phyloP scores from a whole-genome alignment of 768 basidiomycete genomes.

The Dictyophora rubrovolvata region DNA sequence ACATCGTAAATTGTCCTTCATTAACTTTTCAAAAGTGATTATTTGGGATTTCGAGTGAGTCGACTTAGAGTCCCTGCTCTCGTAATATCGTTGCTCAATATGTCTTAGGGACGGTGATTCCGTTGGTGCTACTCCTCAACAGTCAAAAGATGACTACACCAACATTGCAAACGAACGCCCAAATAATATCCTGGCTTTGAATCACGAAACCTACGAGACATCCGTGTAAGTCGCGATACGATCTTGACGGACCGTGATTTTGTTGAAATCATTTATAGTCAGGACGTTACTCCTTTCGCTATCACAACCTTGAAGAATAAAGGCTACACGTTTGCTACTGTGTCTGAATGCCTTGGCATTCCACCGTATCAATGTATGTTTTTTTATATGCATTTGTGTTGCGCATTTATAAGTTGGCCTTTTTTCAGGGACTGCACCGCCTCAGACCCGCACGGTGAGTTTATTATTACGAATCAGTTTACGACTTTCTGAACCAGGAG shows the following conservation, averaged over 20 bases:
- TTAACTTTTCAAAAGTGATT: slow-evolving; percentile 8
- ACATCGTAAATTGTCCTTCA: neutral
- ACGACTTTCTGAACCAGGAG: neutral
- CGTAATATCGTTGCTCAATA: neutral
- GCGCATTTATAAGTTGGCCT: neutral
- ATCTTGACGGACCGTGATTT: neutral
- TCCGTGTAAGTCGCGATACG: slow-evolving; percentile 11
- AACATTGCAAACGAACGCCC: slow-evolving; percentile 11
- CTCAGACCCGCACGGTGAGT: neutral
- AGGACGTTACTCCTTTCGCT: slow-evolving; percentile 17
- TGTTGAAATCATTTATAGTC: neutral
- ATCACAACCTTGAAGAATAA: slow-evolving; percentile 11
- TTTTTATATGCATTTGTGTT: neutral
- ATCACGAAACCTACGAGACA: slow-evolving; percentile 17
- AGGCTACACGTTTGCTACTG: slow-evolving; percentile 19
- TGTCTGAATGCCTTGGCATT: slow-evolving; percentile 19
- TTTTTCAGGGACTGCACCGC: neutral
- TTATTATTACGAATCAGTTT: neutral
- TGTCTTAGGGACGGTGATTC: slow-evolving; percentile 9
- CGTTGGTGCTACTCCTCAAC: slow-evolving; percentile 5
- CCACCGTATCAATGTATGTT: slow-evolving; percentile 7
- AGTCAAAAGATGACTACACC: slow-evolving; percentile 11
- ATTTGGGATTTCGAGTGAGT: slow-evolving; percentile 16
- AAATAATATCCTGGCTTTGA: slow-evolving; percentile 14
- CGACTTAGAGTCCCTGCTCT: neutral